A percentile compares a stretch with the other conserved stretches of the same genome.
Evolutionary conservation across 345 rosid genomes (phyloP).

Genomic region (Citrus sinensis): DVS_A1.0 CM039167.1:11541501-11542000

Average conservation of each 20-base stretch:
- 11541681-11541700: too few relatives aligned
- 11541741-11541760: neutral
- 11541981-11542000: too few relatives aligned
- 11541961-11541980: neutral
- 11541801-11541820: neutral
- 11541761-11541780: neutral
- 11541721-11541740: neutral
- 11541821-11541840: neutral
- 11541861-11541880: neutral
- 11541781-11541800: neutral
- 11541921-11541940: neutral
- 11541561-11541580: too few relatives aligned
- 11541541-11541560: too few relatives aligned
- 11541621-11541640: too few relatives aligned
- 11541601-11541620: too few relatives aligned
- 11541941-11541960: neutral
- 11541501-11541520: neutral
- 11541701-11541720: neutral
- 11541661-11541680: too few relatives aligned
- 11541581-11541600: too few relatives aligned
- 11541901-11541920: neutral
- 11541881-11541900: neutral
- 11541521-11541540: too few relatives aligned
- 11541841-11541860: neutral
- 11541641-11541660: too few relatives aligned